Conservation (phyloP, 352 stramenopile genomes). For the Phytophthora fragariaefolia region DNA sequence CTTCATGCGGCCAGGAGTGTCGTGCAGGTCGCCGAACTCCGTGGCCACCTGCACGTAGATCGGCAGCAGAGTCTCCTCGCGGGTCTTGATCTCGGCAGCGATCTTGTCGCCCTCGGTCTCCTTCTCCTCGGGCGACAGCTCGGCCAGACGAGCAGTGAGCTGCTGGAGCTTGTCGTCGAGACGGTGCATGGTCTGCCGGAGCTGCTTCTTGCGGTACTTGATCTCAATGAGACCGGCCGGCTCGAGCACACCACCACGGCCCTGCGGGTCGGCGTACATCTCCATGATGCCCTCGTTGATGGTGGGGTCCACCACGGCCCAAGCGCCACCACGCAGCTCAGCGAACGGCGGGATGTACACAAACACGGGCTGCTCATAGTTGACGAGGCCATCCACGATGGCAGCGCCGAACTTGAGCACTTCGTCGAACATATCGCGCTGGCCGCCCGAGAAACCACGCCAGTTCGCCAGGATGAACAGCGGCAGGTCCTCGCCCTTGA, state of each 20-base stretch:
- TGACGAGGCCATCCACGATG: constrained; percentile 99
- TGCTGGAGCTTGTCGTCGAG: constrained; percentile 94
- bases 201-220: constrained; percentile 99
- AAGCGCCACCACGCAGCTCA: constrained; percentile 98
- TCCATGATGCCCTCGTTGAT: constrained; percentile 99
- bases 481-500: constrained; percentile 98
- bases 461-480: constrained; percentile 99
- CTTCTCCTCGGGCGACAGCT: constrained; percentile 55
- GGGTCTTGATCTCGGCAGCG: constrained; percentile 90
- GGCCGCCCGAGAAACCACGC: constrained; percentile 99
- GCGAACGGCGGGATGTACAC: constrained; percentile 99
- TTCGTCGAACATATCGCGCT: constrained; percentile 99
- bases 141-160: constrained; percentile 80
- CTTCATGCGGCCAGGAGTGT: constrained; percentile 99
- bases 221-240: constrained; percentile 98
- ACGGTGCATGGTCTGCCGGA: constrained; percentile 96
- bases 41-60: constrained; percentile 99
- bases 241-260: constrained; percentile 98
- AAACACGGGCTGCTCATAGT: constrained; percentile 99
- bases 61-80: constrained; percentile 95
- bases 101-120: constrained; percentile 64
- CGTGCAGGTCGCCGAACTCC: constrained; percentile 99
- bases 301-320: constrained; percentile 99
- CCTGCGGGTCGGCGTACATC: constrained; percentile 98
- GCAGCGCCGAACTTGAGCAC: constrained; percentile 99